Evolutionary conservation across 2,329 filamentous ascomycete genomes (phyloP), one percentile per base, ranked within the genome.

Genomic region (Proliferodiscus dingleyae): DNA sequence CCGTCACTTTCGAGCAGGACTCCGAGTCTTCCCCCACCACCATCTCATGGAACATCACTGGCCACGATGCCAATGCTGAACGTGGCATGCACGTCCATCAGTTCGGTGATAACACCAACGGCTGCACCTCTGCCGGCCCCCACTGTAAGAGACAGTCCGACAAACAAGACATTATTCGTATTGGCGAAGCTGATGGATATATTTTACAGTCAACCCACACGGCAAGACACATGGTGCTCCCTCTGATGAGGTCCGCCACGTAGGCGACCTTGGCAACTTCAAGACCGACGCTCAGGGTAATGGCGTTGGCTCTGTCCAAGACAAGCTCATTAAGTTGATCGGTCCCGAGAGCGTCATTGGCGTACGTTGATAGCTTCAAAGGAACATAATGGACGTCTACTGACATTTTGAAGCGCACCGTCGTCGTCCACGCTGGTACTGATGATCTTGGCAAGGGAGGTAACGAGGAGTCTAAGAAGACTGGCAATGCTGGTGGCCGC

Each of bases 81-180:
- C 91, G 93, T 73, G 93, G 89, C 71, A 89, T 97, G 80, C 93
- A 98, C 80, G 84, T 98, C 66, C 93, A 98, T 78, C 88, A 93
- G 71, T 98, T 95, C 66, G 93, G 93, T 69, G 93, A 97, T 81
- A 97, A 97, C 81, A 97, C 93, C 79, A 98, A 98, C 75, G 93
- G 93, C 71, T 98, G 93, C 87, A 97, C 91, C 58, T 95, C 87
- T 59, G 93, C 93, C 59, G 93, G 93, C 44, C 91, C 93, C 71
- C 93, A 98, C 78, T 98, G 89, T 95, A 76, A 68, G 87, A 73
- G 23, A 29, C 30, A 13, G 26, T 28, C 24, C 11, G 8, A 42
- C n/a, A 46, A 38, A 42, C n/a, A 45, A 4, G 8, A 18, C 34
- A 16, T 16, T 5, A 43, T n/a, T 26, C 34, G 43, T 37, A 47